These are phyloP conservation scores for Choanephora cucurbitarum DNA, from an alignment of 371 early-diverging fungal genomes.

Conservation along the genomic window DNA sequence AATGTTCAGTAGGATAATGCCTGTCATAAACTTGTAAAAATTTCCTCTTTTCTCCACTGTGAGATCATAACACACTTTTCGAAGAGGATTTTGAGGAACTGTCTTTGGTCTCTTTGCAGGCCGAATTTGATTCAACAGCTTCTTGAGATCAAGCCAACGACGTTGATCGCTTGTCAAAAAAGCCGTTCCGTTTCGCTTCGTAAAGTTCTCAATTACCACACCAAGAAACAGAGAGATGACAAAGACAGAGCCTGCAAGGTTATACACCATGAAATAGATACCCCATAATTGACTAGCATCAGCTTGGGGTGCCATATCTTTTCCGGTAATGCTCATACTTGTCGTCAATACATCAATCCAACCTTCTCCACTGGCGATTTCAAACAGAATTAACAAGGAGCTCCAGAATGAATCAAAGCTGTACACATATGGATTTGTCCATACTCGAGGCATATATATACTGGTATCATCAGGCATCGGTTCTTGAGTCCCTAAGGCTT, in stretches of 20 bases:
- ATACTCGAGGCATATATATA: constrained; percentile 59
- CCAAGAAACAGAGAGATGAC: constrained; percentile 71
- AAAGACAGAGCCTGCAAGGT: constrained; percentile 64
- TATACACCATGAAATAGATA: constrained; percentile 68
- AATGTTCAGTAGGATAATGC: constrained; percentile 54
- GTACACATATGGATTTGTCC: constrained; percentile 66
- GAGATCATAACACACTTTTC: constrained; percentile 49
- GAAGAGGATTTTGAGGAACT: constrained; percentile 37
- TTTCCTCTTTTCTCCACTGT: constrained; percentile 54
- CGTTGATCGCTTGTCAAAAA: constrained; percentile 70
- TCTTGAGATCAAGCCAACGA: constrained; percentile 72
- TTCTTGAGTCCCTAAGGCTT: constrained; percentile 29
- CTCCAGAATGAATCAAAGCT: constrained; percentile 69
- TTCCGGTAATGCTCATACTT: constrained; percentile 58
- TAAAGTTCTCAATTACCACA: constrained; percentile 70
- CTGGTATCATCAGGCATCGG: constrained; percentile 36
- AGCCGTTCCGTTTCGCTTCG: constrained; percentile 63
- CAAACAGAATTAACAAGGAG: constrained; percentile 63
- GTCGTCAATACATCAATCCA: constrained; percentile 69
- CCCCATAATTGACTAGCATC: constrained; percentile 59
- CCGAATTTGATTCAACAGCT: constrained; percentile 58
- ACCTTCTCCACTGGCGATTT: constrained; percentile 72
- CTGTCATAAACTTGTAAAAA: constrained; percentile 55
- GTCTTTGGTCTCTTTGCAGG: constrained; percentile 58
- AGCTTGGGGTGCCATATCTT: constrained; percentile 44